Evolutionary conservation across 257 asterid genomes (phyloP), one percentile per base, ranked within the genome.

Genomic region (Solanum arcanum): DNA sequence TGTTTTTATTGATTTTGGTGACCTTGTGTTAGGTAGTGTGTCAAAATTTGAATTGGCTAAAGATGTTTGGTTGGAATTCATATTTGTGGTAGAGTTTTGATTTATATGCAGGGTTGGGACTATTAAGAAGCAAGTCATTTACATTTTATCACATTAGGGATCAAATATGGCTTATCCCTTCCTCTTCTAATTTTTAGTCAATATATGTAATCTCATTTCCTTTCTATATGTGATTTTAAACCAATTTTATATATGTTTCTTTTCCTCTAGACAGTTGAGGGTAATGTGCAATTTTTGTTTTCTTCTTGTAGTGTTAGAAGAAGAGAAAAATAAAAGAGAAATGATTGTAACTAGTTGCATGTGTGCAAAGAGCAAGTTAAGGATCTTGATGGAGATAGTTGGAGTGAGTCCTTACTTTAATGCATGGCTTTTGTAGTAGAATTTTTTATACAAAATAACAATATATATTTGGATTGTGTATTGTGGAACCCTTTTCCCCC

Each of bases 401-500:
- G 60, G 21, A 25, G 25, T 87, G 90, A 68, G 12, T 39, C 41
- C 49, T 68, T 25, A 33, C 23, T 52, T 68, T 87, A 27, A 66
- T 69, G 85, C 83, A 60, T 62, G 81, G 86, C 35, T 85, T 60
- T 85, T 77, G 68, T 62, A 62, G 76, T 84, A 62, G 85, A 77
- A 76, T 3, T 72, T 42, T 80, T 85, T 89, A 49, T 20, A 11
- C 29, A 84, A 84, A 62, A 66, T 42, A 41, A 42, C 29, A 27
- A 15, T 21, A 47, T 59, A 18, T 86, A 9, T 47, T 47, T 80
- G 85, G 89, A 89, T 91, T 72, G 88, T 69, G 49, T 56, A 73
- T 47, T 88, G 90, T 88, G 89, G 90, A 84, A 88, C 89, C 89
- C 90, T 86, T 91, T 86, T n/a, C 78, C 25, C 88, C 35, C 33